These are phyloP conservation scores for Wallacemonas rigidus DNA, from an alignment of 208 protist species.

Conservation along the genomic window DNA sequence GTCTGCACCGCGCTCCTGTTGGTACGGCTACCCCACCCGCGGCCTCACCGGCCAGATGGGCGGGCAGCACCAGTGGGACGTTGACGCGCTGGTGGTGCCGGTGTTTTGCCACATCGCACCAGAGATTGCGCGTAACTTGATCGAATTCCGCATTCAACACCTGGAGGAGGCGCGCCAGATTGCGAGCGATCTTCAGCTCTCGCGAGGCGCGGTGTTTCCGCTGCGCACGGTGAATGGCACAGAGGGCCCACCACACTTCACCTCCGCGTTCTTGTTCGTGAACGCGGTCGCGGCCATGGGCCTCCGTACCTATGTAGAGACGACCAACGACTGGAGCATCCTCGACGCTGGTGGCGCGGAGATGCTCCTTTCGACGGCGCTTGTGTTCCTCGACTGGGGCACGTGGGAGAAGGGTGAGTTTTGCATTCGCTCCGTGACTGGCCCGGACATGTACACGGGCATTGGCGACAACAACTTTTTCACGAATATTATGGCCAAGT, in stretches of 20 bases:
- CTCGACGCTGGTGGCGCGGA: slow-evolving; percentile 74
- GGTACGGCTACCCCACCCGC: slow-evolving; percentile 70
- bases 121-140: slow-evolving; percentile 61
- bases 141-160: slow-evolving; percentile 86
- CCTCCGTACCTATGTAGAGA: slow-evolving; percentile 78
- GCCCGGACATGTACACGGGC: slow-evolving; percentile 87
- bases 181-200: slow-evolving; percentile 76
- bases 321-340: slow-evolving; percentile 80
- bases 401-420: slow-evolving; percentile 81
- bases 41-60: slow-evolving; percentile 74
- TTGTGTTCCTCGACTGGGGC: slow-evolving; percentile 89
- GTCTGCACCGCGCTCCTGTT: slow-evolving; percentile 38
- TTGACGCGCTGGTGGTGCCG: slow-evolving; percentile 85
- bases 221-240: slow-evolving; percentile 81
- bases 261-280: slow-evolving; percentile 77
- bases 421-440: slow-evolving; percentile 83
- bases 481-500: slow-evolving; percentile 90
- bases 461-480: slow-evolving; percentile 92
- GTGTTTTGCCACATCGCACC: slow-evolving; percentile 85
- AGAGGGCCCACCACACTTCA: slow-evolving; percentile 73
- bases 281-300: slow-evolving; percentile 86
- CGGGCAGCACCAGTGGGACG: slow-evolving; percentile 88
- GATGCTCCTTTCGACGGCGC: slow-evolving; percentile 76
- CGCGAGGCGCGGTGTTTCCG: slow-evolving; percentile 84
- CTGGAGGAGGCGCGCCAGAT: slow-evolving; percentile 72